Base-by-base conservation (phyloP, 2,329 filamentous ascomycete species). In the Malbranchea zuffiana region DNA sequence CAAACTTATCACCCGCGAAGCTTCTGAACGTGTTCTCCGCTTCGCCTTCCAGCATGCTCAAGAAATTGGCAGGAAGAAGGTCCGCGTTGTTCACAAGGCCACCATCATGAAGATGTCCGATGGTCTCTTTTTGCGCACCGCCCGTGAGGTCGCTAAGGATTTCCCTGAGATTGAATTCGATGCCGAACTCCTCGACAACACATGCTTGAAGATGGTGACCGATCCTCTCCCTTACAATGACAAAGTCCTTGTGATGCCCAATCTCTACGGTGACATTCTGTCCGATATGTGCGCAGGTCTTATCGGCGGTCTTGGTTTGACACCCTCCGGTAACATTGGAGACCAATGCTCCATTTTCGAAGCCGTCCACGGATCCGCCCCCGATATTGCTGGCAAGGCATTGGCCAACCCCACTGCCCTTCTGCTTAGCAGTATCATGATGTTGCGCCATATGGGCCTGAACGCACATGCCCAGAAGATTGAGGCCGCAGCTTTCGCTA, bases 61-160 rank as follows among this genome's bases (percentile, higher is more conserved):
- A 65, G 77, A 84, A 53, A 82, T 95, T 57, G 86, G 87, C 67
- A 83, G 84, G 72, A 87, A 78, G 62, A 95, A 95, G 82, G 88
- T 96, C 56, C 85, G 87, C 58, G 88, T 86, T 43, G 87, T 96
- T 47, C 90, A 98, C 82, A 98, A 98, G 78, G 90, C 90, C 63
- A 96, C 90, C 60, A 98, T 98, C 71, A 98, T 98, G 90, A 98
- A 98, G 79, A 93, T 95, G 84, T 88, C 82, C 60, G 90, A 98
- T 64, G 90, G 90, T 69, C 83, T 98, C 45, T 98, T 98, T 79
- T 75, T 98, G 52, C 82, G 75, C 65, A 85, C 82, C 45, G 90
- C 81, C 52, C 71, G 78, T 51, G 75, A 90, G 44, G 77, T 98
- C 50, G 74, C 85, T 63, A 93, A 93, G 77, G 87, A 96, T 60